Evolutionary conservation across 306 rosid genomes (phyloP), one percentile per base, ranked within the genome.

Genomic region (Dryas drummondii): DNA sequence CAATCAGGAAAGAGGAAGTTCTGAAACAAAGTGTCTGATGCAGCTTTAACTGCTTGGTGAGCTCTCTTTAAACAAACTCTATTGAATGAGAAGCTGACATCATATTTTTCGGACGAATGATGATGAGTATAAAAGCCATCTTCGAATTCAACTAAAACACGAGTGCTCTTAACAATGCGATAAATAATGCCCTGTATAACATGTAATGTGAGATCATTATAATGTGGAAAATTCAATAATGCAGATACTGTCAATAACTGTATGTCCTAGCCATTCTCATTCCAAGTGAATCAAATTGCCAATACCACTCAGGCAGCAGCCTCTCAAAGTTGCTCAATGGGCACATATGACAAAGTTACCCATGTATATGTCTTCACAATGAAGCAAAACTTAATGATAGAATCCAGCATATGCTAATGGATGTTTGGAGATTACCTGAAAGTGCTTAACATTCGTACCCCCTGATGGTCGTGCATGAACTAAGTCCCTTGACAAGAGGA

Each of bases 1-100:
- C 27, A 16, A 11, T 47, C 44, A 15, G 83, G 84, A 47, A 83
- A 83, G 56, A 79, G 72, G 73, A 67, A 71, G 66, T 66, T 72
- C 37, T 52, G 58, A 17, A 83, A 66, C 42, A 72, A 71, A 68
- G 72, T 22, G 12, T 71, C 59, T 3, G 78, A 75, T 7, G 74
- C 71, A 59, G 66, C 66, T 51, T 72, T 2, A 61, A 83, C 9
- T 6, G 83, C 81, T 22, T 75, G 83, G 72, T 83, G 83, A 66
- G 83, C 83, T 58, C 79, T 75, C 76, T 80, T 83, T 45, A 79
- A 72, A 63, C 81, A 76, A 16, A 79, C 73, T 59, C 79, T 71
- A 65, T 83, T 83, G 83, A 83, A 83, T 49, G 83, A 79, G 75
- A 79, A 71, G 54, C 75, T 79, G 76, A 83, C 53, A 16, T 79